These are phyloP conservation scores for Rauvolfia tetraphylla DNA, from an alignment of 257 asterid species.

Conservation along the genomic window DNA sequence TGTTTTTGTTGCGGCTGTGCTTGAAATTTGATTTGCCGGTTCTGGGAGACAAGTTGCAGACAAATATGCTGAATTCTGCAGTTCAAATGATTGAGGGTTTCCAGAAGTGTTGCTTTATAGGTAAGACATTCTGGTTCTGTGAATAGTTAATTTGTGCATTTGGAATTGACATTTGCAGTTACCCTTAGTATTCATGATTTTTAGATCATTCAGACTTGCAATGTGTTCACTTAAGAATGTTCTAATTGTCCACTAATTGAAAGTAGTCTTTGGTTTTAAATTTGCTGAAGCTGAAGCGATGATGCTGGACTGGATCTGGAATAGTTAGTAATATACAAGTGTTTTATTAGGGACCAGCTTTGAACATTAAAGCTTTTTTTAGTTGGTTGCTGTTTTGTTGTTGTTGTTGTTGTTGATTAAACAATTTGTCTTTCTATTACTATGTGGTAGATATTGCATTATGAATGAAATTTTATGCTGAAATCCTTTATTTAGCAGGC, in stretches of 20 bases:
- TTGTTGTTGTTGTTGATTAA: neutral
- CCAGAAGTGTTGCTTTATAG: constrained; percentile 50
- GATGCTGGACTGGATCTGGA: neutral
- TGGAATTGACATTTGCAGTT: neutral
- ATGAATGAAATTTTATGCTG: too few relatives aligned
- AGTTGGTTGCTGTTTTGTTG: neutral
- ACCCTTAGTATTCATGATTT: neutral
- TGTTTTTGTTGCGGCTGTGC: constrained; percentile 55
- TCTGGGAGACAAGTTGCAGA: constrained; percentile 36
- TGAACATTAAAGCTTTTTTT: neutral
- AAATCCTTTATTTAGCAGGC: neutral
- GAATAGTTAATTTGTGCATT: neutral
- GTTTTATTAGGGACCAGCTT: neutral
- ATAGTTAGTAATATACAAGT: neutral
- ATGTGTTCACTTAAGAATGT: neutral
- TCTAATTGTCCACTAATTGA: neutral
- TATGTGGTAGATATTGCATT: neutral
- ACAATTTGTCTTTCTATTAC: neutral
- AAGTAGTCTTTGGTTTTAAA: neutral
- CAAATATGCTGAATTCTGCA: constrained; percentile 32
- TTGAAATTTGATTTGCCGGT: constrained; percentile 36
- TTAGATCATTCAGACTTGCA: neutral
- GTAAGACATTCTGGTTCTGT: constrained; percentile 25
- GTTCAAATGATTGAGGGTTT: constrained; percentile 57
- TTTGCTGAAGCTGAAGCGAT: neutral